Base-by-base conservation (phyloP, 202 grass and related monocot genomes). In the Schoenoplectus triqueter region DNA sequence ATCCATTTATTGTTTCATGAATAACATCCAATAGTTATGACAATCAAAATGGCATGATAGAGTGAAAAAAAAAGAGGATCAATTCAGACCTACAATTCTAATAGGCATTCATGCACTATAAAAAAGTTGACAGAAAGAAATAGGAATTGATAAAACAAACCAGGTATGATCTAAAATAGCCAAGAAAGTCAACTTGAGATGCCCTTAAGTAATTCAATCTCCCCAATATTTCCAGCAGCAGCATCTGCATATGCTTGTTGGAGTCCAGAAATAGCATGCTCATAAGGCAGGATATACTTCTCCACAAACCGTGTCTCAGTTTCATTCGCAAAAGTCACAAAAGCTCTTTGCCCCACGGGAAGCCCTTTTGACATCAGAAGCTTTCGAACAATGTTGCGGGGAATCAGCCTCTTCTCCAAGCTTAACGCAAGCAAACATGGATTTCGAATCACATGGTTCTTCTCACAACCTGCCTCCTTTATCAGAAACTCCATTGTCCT, bases 401-500 rank as follows among this genome's bases (percentile, higher is more conserved):
- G 92, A 60, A 86, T 82, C 59, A 92, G 59, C 88, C 92, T 82
- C 68, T 86, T 75, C 85, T 92, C 84, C 79, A 94, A 85, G 78
- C 90, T 90, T 54, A 85, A 88, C 86, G 88, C 85, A 48, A 92
- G 90, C 14, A 94, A 44, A 62, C 67, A 62, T 3, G 88, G 89
- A 8, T 79, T 57, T 46, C 64, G 80, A 3, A 78, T 86, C 61
- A 94, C 84, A 76, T 94, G 84, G 3, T 66, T 75, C 9, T 61
- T 88, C 13, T 71, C 42, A 83, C 85, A 86, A 19, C 84, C 90
- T 55, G 83, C 92, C 85, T 92, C 92, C 10, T 90, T 87, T 64
- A 89, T 10, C 22, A 95, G 20, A 83, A 95, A 95, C 40, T 89
- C 79, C 3, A 84, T 83, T 51, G 87, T 89, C 52, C 78, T 77